Conservation (phyloP, 768 basidiomycete species). For the Rhodotorula babjevae region DNA sequence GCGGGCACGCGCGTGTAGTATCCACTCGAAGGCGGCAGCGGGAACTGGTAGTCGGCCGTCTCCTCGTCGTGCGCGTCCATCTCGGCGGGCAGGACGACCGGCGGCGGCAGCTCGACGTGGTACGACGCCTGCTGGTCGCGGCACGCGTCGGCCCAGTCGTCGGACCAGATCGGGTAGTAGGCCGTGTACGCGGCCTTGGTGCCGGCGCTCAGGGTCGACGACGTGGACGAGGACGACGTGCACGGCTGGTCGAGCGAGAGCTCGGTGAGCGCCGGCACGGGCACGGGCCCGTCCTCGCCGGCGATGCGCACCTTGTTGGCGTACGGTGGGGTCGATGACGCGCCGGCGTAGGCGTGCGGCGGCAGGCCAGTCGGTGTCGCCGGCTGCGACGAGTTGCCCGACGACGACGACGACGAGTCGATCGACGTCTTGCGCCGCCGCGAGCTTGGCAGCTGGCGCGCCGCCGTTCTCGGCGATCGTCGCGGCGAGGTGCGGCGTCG, state of each 20-base stretch:
- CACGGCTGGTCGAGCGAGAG: constrained; percentile 13
- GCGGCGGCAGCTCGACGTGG: constrained; percentile 19
- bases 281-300: constrained; percentile 4
- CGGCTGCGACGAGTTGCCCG: constrained; percentile 25
- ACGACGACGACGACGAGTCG: constrained; percentile 32
- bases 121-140: constrained; percentile 11
- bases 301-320: constrained; percentile 32
- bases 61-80: constrained; percentile 5
- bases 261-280: constrained; percentile 3
- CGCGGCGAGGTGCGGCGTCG: constrained; percentile 13
- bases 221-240: background rate
- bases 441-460: background rate
- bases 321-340: background rate
- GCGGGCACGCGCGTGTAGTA: constrained; percentile 10
- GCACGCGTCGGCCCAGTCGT: constrained; percentile 36
- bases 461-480: background rate
- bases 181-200: constrained; percentile 35
- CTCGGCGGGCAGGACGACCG: constrained; percentile 23
- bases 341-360: background rate
- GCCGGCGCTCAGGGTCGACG: constrained; percentile 12
- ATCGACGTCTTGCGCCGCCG: constrained; percentile 21
- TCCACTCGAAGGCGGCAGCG: background rate
- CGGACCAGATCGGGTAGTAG: constrained; percentile 33
- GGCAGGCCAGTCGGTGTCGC: constrained; percentile 24
- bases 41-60: background rate